Evolutionary conservation across 1,284 basidiomycete species (phyloP).

Genomic region (Cutaneotrichosporon daszewskae): DNA sequence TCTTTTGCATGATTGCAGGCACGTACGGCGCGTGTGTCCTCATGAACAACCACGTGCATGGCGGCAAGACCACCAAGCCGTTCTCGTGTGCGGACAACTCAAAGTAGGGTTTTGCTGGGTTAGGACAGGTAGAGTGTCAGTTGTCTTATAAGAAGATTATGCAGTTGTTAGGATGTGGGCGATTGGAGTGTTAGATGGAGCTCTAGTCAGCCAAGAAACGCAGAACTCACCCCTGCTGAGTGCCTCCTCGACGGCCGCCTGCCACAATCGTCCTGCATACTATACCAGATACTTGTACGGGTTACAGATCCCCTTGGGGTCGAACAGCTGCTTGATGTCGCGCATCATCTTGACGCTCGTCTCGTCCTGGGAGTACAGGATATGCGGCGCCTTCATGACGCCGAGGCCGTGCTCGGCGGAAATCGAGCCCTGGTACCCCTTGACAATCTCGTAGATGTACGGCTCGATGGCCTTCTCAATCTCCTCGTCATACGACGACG

Average conservation of each 20-base stretch:
- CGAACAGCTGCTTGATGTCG: constrained; percentile 83
- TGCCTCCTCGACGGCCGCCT: neutral
- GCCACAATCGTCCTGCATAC: neutral
- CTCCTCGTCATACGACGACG: constrained; percentile 72
- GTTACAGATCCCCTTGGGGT: constrained; percentile 83
- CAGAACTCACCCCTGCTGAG: no score
- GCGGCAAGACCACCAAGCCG: constrained; percentile 14
- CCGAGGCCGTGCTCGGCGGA: constrained; percentile 95
- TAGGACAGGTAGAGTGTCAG: no score
- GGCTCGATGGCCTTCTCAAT: constrained; percentile 86
- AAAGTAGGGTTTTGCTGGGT: no score
- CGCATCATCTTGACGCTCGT: constrained; percentile 83
- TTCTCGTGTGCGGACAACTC: constrained; percentile 29
- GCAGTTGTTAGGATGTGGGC: no score
- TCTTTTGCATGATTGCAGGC: constrained; percentile 21
- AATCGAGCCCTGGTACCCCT: constrained; percentile 70
- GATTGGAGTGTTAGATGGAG: no score
- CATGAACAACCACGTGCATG: constrained; percentile 17
- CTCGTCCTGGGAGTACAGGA: constrained; percentile 79
- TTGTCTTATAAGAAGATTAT: no score
- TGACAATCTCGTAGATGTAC: constrained; percentile 88
- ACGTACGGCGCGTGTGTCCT: constrained; percentile 9
- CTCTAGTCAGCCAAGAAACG: no score
- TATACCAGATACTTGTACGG: constrained; percentile 42
- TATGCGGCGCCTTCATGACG: constrained; percentile 85